Evolutionary conservation across 345 rosid genomes (phyloP).

Genomic region (Populus deltoides): DNA sequence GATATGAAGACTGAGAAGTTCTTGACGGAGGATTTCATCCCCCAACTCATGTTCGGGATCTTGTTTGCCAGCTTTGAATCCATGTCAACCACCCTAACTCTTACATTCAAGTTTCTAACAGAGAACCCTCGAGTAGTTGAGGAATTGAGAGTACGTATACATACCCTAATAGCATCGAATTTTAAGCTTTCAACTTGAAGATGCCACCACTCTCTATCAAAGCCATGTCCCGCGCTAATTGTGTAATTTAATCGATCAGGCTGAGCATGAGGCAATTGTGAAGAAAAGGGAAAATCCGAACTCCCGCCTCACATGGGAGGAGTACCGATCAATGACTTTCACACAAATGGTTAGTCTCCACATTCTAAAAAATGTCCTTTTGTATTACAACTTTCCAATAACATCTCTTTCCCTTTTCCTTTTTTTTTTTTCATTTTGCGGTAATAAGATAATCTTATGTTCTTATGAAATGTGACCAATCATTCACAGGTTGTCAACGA

Average conservation of each 20-base stretch:
- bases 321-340: conserved; percentile 24
- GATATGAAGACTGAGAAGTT: conserved; percentile 26
- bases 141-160: conserved; percentile 25
- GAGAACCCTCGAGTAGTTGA: conserved; percentile 33
- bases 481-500: background rate
- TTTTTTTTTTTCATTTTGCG: too few species aligned
- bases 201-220: background rate
- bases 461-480: background rate
- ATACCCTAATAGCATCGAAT: background rate
- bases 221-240: background rate
- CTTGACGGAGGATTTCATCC: conserved; percentile 26
- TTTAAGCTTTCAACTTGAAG: background rate
- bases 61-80: conserved; percentile 20
- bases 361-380: background rate
- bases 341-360: conserved; percentile 10
- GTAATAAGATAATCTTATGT: too few species aligned
- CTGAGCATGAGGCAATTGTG: conserved; percentile 19
- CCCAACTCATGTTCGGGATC: conserved; percentile 23
- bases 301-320: conserved; percentile 16
- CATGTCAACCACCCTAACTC: conserved; percentile 1
- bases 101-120: conserved; percentile 26
- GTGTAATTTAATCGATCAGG: conserved; percentile 8
- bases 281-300: conserved; percentile 14
- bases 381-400: background rate
- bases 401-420: too few species aligned